A percentile compares a stretch with the other conserved stretches of the same genome.
Conservation (phyloP, 352 stramenopile species). For the Salisapilia sapeloensis region DNA sequence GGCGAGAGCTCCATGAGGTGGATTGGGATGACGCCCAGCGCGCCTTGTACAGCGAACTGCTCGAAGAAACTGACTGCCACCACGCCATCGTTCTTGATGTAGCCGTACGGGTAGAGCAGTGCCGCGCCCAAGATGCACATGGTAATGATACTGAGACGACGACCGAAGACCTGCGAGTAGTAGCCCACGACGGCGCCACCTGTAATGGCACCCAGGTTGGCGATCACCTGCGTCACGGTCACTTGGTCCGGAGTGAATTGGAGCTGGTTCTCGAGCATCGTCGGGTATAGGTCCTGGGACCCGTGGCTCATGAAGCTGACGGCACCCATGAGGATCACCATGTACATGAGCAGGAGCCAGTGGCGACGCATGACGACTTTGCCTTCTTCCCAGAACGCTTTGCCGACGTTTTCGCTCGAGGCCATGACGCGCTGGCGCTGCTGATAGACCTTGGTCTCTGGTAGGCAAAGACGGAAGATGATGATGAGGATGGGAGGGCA, state of each 20-base stretch:
- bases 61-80: conserved; percentile 20
- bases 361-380: conserved; percentile 20
- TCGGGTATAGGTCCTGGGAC: conserved; percentile 28
- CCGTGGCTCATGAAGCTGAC: conserved; percentile 34
- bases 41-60: conserved; percentile 29
- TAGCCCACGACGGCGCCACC: conserved; percentile 29
- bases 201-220: conserved; percentile 24
- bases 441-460: conserved; percentile 1
- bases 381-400: conserved; percentile 16
- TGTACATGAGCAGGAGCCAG: conserved; percentile 20
- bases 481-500: conserved; percentile 24
- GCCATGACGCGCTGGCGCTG: neutral
- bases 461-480: conserved; percentile 15
- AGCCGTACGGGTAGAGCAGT: conserved; percentile 31
- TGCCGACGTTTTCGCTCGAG: conserved; percentile 4
- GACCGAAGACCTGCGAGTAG: conserved; percentile 33
- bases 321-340: conserved; percentile 20
- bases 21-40: conserved; percentile 36
- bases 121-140: conserved; percentile 12
- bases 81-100: conserved; percentile 7
- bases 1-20: conserved; percentile 39
- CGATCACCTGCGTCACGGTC: conserved; percentile 23
- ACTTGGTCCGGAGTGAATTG: conserved; percentile 23
- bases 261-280: conserved; percentile 26
- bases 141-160: conserved; percentile 20